phyloP scores from a whole-genome alignment of 331 rosid species.

The Erythrophleum ivorense region DNA sequence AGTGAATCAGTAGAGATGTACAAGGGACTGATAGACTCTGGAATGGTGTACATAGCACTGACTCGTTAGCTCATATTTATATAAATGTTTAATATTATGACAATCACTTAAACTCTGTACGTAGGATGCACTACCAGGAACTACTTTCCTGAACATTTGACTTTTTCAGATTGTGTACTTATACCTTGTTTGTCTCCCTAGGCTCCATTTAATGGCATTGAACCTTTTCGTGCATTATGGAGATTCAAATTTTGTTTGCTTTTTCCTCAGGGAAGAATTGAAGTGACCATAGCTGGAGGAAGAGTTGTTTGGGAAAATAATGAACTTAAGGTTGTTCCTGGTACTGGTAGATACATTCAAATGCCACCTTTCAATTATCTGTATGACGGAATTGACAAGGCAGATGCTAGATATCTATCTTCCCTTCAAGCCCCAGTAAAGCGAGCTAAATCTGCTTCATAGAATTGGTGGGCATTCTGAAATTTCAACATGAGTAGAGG shows the following conservation, averaged over 20 bases:
- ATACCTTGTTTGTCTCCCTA: neutral
- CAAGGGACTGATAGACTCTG: neutral
- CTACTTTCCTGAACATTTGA: neutral
- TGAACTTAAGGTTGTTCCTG: constrained; percentile 80
- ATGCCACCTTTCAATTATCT: constrained; percentile 74
- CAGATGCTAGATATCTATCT: constrained; percentile 67
- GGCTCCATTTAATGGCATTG: constrained; percentile 2
- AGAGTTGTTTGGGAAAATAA: constrained; percentile 90
- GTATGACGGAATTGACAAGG: constrained; percentile 72
- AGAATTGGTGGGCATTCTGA: neutral
- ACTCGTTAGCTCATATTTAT: too few relatives aligned
- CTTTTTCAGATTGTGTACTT: constrained; percentile 19
- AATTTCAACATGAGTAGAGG: neutral
- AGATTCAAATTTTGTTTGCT: constrained; percentile 7
- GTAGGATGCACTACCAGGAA: neutral
- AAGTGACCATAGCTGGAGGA: constrained; percentile 93
- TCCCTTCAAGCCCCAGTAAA: constrained; percentile 81
- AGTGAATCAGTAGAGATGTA: neutral
- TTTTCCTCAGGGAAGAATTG: constrained; percentile 77
- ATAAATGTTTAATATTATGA: too few relatives aligned
- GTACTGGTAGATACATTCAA: constrained; percentile 76
- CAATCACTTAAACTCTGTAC: neutral
- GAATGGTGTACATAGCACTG: neutral
- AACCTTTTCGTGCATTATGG: neutral
- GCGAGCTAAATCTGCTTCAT: constrained; percentile 52